Evolutionary conservation across 805 yeast species (phyloP), one percentile per base, ranked within the genome.

Genomic region (Kuraishia hungarica): DNA sequence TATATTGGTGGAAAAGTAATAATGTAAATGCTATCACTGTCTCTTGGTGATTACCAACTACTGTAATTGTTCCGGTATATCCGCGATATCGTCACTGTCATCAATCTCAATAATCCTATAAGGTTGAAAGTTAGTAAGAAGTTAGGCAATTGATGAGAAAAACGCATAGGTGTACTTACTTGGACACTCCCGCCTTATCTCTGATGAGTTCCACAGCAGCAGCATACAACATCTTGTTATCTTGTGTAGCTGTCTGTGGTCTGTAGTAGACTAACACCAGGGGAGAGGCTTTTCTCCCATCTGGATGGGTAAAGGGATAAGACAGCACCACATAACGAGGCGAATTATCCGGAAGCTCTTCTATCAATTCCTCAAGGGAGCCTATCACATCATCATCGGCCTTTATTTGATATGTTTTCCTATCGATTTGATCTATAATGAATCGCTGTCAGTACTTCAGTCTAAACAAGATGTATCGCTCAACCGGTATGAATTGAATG

Each of bases 231-330:
- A 91, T 92, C 67, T 86, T 84, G 64, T 80, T 75, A 55, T 87
- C 88, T 65, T 86, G 93, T 19, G 88, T 86, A n/a, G 89, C 77
- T 0, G 96, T 89, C 24, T 85, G 86, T 2, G 97, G 97, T 57
- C 89, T 79, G 84, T 92, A 92, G 68, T 90, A 92, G n/a, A 92
- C 62, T 66, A 92, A 68, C 1, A 91, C 89, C 58, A 87, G 77
- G 2, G 97, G 97, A 10, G 81, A 77, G 51, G 83, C 78, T 62
- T 80, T 77, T 55, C 96, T 76, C 0, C 96, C 96, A 62, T 91
- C 97, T 35, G 72, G 66, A 8, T 79, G 68, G 23, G 79, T 80
- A 62, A 84, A 69, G 6, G 97, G 97, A 62, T 89, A 86, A 13
- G 96, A 88, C 56, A 90, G 68, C 5, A 90, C 75, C 6, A 91